Evolutionary conservation across 805 yeast genomes (phyloP).

Genomic region (Lipomyces lipofer): DNA sequence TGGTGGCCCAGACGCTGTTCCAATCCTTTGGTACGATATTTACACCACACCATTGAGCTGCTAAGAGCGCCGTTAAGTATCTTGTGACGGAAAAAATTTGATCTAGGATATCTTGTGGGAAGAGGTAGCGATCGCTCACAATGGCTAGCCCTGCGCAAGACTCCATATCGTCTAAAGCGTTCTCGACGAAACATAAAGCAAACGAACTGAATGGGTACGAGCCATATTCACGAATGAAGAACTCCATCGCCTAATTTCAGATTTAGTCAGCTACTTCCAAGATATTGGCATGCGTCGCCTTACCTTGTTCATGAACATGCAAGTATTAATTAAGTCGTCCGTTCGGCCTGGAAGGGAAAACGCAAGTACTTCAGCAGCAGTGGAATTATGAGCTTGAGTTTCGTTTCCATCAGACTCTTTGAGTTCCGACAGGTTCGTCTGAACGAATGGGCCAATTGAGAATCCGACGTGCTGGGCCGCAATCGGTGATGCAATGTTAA

Average conservation of each 20-base stretch:
- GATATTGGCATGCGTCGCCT: too few relatives aligned
- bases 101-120: conserved; percentile 73
- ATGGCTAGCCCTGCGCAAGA: conserved; percentile 77
- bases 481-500: conserved; percentile 76
- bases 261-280: too few relatives aligned
- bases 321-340: conserved; percentile 64
- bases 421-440: conserved; percentile 53
- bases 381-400: conserved; percentile 35
- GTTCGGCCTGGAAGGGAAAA: conserved; percentile 64
- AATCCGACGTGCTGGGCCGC: conserved; percentile 95
- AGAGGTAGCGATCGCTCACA: conserved; percentile 60
- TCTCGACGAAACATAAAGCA: conserved; percentile 70
- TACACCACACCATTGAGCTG: conserved; percentile 92
- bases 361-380: conserved; percentile 47
- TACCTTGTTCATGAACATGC: conserved; percentile 69
- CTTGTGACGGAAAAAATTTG: conserved; percentile 74
- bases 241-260: conserved; percentile 89
- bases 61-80: conserved; percentile 63
- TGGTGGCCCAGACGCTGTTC: conserved; percentile 84
- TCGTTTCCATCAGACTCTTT: conserved; percentile 40
- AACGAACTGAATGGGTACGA: conserved; percentile 88
- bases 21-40: conserved; percentile 78
- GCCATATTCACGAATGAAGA: conserved; percentile 82
- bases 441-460: conserved; percentile 86
- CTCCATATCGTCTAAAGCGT: conserved; percentile 50